Evolutionary conservation across 2,329 filamentous ascomycete species (phyloP).

Genomic region (Sporothrix inflata): DNA sequence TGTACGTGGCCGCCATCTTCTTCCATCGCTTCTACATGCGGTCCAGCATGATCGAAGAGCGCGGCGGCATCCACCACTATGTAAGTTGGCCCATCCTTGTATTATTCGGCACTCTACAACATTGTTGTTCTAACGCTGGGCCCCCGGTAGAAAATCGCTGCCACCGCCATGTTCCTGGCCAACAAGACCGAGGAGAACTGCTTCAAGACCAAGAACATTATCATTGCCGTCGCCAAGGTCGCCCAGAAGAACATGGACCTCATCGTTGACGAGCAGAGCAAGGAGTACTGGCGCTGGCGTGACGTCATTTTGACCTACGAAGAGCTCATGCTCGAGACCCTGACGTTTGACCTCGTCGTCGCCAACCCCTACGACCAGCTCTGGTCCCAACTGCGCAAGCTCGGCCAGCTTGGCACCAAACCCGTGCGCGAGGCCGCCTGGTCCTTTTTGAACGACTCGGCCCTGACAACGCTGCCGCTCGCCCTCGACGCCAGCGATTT

Average conservation of each 20-base stretch:
- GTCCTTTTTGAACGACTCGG: slow-evolving; percentile 92
- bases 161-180: slow-evolving; percentile 87
- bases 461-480: slow-evolving; percentile 81
- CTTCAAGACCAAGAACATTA: slow-evolving; percentile 91
- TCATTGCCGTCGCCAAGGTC: slow-evolving; percentile 90
- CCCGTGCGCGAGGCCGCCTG: slow-evolving; percentile 51
- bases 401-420: slow-evolving; percentile 34
- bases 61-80: slow-evolving; percentile 84
- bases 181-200: slow-evolving; percentile 98
- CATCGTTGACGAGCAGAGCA: slow-evolving; percentile 92
- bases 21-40: slow-evolving; percentile 97
- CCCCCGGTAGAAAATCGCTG: slow-evolving; percentile 70
- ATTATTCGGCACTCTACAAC: not conserved
- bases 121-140: too few species aligned
- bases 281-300: slow-evolving; percentile 97
- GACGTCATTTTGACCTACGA: slow-evolving; percentile 93
- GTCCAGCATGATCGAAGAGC: slow-evolving; percentile 75
- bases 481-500: slow-evolving; percentile 79
- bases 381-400: slow-evolving; percentile 68
- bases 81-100: slow-evolving; percentile 53
- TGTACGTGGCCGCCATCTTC: slow-evolving; percentile 90
- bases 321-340: slow-evolving; percentile 84
- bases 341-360: slow-evolving; percentile 92
- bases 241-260: slow-evolving; percentile 92
- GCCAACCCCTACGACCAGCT: slow-evolving; percentile 86